These are phyloP conservation scores for Candida sanyiensis DNA, from an alignment of 805 yeast genomes.

Conservation along the genomic window DNA sequence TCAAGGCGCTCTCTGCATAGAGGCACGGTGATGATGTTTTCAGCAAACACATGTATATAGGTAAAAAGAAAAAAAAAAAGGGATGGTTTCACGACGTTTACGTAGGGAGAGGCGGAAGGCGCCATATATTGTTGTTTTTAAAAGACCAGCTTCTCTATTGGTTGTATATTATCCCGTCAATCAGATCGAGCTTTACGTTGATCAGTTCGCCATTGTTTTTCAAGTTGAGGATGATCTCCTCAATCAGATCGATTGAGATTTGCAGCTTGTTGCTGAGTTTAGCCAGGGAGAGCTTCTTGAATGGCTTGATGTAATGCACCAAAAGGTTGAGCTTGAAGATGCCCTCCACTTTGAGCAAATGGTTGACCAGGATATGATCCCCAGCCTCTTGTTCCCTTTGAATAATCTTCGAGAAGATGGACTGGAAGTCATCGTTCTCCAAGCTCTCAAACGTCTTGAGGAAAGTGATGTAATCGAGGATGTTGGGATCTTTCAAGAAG, in stretches of 20 bases:
- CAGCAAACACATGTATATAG: not conserved
- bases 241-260: constrained; percentile 19
- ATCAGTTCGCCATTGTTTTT: constrained; percentile 19
- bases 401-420: constrained; percentile 8
- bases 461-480: constrained; percentile 18
- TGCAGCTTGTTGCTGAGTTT: constrained; percentile 17
- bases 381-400: constrained; percentile 6
- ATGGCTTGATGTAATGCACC: constrained; percentile 27
- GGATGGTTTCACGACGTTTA: not conserved
- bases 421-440: constrained; percentile 16
- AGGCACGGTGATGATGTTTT: not conserved
- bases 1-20: constrained; percentile 18
- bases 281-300: constrained; percentile 19
- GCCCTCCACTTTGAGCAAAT: constrained; percentile 18
- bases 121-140: no score
- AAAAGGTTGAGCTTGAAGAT: constrained; percentile 19
- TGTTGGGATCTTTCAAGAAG: constrained; percentile 22
- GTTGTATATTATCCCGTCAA: constrained; percentile 24
- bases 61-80: no score
- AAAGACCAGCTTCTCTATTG: constrained; percentile 4
- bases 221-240: constrained; percentile 21
- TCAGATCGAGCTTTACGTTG: constrained; percentile 21
- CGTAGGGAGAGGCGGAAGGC: no score
- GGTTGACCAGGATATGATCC: constrained; percentile 19
- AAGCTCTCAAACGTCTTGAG: constrained; percentile 20